phyloP scores from a whole-genome alignment of 441 rosid genomes.

The Pelargonium myrrhifolium region DNA sequence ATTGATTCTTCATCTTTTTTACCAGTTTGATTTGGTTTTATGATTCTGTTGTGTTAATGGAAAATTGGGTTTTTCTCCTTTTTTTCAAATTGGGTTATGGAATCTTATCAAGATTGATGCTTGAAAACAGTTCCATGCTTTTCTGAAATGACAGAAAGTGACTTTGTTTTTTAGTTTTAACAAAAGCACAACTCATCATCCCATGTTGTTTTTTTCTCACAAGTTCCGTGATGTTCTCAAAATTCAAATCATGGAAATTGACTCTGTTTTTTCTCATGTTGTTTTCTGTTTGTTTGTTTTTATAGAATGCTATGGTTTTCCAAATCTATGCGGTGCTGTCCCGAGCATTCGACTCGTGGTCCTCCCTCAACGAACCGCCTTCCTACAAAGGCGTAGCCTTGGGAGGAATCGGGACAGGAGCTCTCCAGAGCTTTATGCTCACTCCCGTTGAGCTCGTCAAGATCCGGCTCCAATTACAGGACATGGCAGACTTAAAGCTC shows the following conservation, averaged over 20 bases:
- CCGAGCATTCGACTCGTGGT: constrained; percentile 51
- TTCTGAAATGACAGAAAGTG: too few species aligned
- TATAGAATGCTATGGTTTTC: constrained; percentile 96
- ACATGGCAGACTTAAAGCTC: constrained; percentile 32
- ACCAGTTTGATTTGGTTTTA: too few species aligned
- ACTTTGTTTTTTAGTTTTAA: too few species aligned
- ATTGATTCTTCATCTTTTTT: not conserved
- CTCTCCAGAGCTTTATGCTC: constrained; percentile 68
- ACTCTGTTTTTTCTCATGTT: constrained; percentile 5
- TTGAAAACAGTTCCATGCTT: not conserved
- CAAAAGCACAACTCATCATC: too few species aligned
- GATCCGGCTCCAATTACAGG: constrained; percentile 78
- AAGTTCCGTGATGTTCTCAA: not conserved
- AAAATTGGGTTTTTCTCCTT: constrained; percentile 2
- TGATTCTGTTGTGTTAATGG: too few species aligned
- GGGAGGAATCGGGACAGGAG: constrained; percentile 84
- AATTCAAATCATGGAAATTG: not conserved
- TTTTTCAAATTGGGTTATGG: not conserved
- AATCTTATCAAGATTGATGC: constrained; percentile 14
- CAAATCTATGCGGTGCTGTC: constrained; percentile 82
- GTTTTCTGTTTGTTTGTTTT: not conserved
- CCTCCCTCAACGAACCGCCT: constrained; percentile 55
- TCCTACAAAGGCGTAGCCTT: constrained; percentile 76
- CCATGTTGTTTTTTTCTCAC: too few species aligned
- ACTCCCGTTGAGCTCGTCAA: constrained; percentile 81